Evolutionary conservation across 805 yeast species (phyloP), one percentile per base, ranked within the genome.

Genomic region (Torulaspora quercuum): DNA sequence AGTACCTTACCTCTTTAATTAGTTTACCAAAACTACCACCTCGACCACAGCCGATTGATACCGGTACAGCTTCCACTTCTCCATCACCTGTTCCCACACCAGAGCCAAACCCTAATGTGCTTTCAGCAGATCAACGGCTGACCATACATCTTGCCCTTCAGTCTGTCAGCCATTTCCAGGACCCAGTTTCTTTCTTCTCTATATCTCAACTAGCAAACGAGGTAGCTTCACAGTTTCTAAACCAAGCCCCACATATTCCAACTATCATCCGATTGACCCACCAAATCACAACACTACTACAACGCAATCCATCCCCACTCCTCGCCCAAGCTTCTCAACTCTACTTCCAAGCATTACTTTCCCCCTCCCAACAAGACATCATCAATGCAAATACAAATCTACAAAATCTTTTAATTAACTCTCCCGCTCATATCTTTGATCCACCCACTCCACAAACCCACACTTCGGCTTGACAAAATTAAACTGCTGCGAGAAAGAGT

Each of bases 1-100:
- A 82, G 57, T 86, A 80, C 51, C 70, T 89, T 53, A 77, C 92
- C 2, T 75, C 89, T 25, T 72, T 89, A 57, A 81, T 89, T 30
- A 80, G 51, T 2, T 45, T 57, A 3, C 64, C 64, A 31, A 62
- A 62, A 45, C 43, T 65, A 20, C 69, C 70, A 49, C 63, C 52
- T 12, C 46, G 45, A 3, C 51, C 72, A 6, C 70, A 71, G 25
- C 25, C 14, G 5, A 20, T 20, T 20, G 10, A 10, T 7, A 5
- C 7, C 11, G 22, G 13, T 5, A 15, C 22, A 15, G 19, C 8
- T 4, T 14, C 28, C 9, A 24, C 41, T 10, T 14, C 27, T 18
- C 12, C 14, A n/a, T 20, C n/a, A 8, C 27, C 36, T 16, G 17
- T 9, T n/a, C 32, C 41, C 9, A 17, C 24, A 20, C 27, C 25